Percentiles rank a stretch among this genome's conserved stretches.
Evolutionary conservation across 768 basidiomycete species (phyloP).

Genomic region (Cystofilobasidium bisporidii): DNA sequence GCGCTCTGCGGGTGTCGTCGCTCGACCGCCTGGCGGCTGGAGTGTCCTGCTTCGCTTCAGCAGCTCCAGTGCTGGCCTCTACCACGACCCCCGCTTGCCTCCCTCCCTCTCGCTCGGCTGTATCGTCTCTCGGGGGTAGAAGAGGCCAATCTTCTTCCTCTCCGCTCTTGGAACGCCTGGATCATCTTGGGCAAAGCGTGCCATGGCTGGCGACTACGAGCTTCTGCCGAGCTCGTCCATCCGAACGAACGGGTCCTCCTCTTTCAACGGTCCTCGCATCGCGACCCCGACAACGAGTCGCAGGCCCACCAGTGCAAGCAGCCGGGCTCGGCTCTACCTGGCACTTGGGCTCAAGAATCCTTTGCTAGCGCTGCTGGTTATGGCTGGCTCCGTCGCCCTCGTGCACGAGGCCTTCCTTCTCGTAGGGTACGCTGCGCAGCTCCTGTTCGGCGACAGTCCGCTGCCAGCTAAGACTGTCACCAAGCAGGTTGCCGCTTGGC

Average conservation of each 20-base stretch:
- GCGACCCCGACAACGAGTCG: neutral
- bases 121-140: too few relatives aligned
- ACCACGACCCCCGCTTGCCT: too few relatives aligned
- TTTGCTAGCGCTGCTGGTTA: neutral
- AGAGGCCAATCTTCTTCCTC: too few relatives aligned
- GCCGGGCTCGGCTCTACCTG: neutral
- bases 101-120: too few relatives aligned
- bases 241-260: neutral
- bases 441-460: neutral
- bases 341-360: neutral
- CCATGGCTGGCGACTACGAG: neutral
- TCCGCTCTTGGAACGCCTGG: neutral
- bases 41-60: too few relatives aligned
- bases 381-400: neutral
- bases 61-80: too few relatives aligned
- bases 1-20: too few relatives aligned
- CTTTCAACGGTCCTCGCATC: neutral
- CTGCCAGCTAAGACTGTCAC: neutral
- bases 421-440: neutral
- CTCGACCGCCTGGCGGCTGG: too few relatives aligned
- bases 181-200: neutral
- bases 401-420: neutral
- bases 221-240: neutral
- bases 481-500: neutral
- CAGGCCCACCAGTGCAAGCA: neutral